Evolutionary conservation across 2,329 filamentous ascomycete genomes (phyloP), one percentile per base, ranked within the genome.

Genomic region (Chaetoscypha palmicola): DNA sequence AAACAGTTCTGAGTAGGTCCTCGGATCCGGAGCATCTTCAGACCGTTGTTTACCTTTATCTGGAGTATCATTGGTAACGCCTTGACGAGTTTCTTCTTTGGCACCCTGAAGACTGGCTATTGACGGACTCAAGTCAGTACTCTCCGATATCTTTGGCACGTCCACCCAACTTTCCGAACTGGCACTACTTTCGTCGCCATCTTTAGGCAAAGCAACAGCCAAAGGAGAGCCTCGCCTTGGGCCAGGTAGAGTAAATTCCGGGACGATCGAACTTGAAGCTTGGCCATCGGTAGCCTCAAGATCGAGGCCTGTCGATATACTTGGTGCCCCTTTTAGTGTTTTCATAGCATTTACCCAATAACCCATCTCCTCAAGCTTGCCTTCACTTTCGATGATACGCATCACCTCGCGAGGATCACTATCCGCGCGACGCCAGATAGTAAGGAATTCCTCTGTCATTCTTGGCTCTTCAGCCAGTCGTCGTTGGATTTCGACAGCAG

Each of bases 301-400:
- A n/a, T n/a, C n/a, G n/a, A n/a, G n/a, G n/a, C n/a, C n/a, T n/a
- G n/a, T n/a, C n/a, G n/a, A n/a, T n/a, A n/a, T n/a, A n/a, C n/a
- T n/a, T n/a, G n/a, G n/a, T n/a, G n/a, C n/a, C n/a, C n/a, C 50
- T 39, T 47, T 43, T 20, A 54, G 19, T 51, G 60, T 49, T 61
- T 68, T 54, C 48, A 79, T 76, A 19, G 76, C 66, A 23, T 71
- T 68, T 9, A 82, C 69, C 68, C 79, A 77, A 59, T 78, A 77
- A 9, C 68, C 66, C 24, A 86, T 68, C 38, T 74, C 72, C 9
- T 77, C 74, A 43, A 75, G 69, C 2, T 77, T 68, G 3, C 73
- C 70, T 53, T 83, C 79, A 28, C 77, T 71, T 30, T 74, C 71
- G 23, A 83, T 79, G 17, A 85, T 77, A 31, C 70, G 66, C 2